Percentiles rank a stretch among this genome's conserved stretches.
These are phyloP conservation scores for Acacia concinna DNA, from an alignment of 331 rosid species.

Conservation along the genomic window DNA sequence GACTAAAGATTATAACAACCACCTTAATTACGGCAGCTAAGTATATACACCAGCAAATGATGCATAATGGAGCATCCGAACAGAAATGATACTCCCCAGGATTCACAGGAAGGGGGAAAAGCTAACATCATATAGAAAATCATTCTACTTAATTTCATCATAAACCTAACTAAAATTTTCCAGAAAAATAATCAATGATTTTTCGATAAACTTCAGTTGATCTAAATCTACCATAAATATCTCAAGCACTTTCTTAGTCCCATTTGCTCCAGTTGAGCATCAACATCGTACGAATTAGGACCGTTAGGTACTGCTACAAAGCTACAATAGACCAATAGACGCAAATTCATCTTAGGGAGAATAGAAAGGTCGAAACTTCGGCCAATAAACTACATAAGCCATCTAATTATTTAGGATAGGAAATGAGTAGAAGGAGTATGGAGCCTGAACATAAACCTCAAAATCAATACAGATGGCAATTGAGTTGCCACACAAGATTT, in stretches of 20 bases:
- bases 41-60: conserved; percentile 2
- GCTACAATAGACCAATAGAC: background rate
- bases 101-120: background rate
- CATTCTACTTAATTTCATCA: conserved; percentile 4
- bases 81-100: background rate
- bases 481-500: background rate
- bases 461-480: background rate
- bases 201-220: background rate
- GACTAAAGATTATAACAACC: conserved; percentile 8
- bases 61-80: background rate
- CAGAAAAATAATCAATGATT: background rate
- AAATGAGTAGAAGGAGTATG: background rate
- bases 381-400: background rate
- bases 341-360: background rate
- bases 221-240: conserved; percentile 11
- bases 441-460: background rate
- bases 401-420: background rate
- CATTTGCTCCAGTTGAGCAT: background rate
- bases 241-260: background rate
- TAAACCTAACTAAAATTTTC: background rate
- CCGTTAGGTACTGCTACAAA: background rate
- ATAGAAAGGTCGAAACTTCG: background rate
- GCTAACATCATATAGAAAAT: conserved; percentile 3
- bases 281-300: background rate
- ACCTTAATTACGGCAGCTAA: conserved; percentile 18